Evolutionary conservation across 306 rosid genomes (phyloP).

Genomic region (Hylodesmum podocarpum): DNA sequence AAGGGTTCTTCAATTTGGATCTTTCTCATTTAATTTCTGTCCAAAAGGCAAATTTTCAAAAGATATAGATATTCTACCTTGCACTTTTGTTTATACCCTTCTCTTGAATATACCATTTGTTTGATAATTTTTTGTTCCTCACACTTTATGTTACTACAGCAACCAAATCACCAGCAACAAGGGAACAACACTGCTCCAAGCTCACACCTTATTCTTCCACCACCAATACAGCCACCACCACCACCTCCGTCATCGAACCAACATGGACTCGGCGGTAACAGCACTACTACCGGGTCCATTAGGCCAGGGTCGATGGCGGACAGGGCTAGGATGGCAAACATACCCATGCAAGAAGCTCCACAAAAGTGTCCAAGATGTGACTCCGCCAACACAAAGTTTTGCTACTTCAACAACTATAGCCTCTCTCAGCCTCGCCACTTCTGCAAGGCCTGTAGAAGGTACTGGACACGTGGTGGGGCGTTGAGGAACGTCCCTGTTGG

Average conservation of each 20-base stretch:
- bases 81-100: constrained; percentile 49
- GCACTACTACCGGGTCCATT: constrained; percentile 38
- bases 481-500: constrained; percentile 83
- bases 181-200: constrained; percentile 19
- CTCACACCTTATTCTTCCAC: constrained; percentile 54
- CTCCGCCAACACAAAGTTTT: constrained; percentile 86
- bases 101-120: constrained; percentile 77
- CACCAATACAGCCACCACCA: constrained; percentile 33
- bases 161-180: constrained; percentile 42
- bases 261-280: constrained; percentile 36
- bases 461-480: constrained; percentile 90
- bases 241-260: constrained; percentile 28
- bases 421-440: constrained; percentile 96
- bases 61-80: constrained; percentile 54
- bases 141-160: constrained; percentile 38
- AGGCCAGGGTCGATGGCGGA: constrained; percentile 82
- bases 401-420: constrained; percentile 93
- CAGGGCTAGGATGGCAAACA: constrained; percentile 83
- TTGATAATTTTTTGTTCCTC: constrained; percentile 27
- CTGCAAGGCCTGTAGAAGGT: constrained; percentile 88
- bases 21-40: constrained; percentile 15
- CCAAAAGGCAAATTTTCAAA: constrained; percentile 31
- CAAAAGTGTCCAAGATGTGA: constrained; percentile 90
- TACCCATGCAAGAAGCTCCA: constrained; percentile 66
- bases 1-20: constrained; percentile 35